phyloP scores from a whole-genome alignment of 768 basidiomycete species.

The Rhodotorula diobovata region DNA sequence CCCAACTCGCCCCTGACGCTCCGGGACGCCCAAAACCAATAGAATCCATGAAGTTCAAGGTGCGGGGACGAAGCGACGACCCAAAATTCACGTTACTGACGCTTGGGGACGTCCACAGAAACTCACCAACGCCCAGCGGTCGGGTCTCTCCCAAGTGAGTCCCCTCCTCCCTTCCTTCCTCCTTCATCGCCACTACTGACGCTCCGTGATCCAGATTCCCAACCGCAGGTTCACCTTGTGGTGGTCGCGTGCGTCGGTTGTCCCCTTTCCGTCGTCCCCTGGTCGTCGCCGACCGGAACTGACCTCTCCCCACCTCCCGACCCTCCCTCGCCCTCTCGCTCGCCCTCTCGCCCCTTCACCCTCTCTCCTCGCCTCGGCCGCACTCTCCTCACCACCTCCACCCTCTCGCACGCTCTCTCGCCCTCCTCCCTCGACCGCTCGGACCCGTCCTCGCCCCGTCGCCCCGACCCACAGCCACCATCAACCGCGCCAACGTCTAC shows the following conservation, averaged over 20 bases:
- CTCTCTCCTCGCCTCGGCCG: no score
- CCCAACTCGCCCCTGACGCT: not conserved
- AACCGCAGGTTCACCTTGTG: conserved; percentile 97
- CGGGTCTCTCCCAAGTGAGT: conserved; percentile 93
- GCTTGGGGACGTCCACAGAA: conserved; percentile 52
- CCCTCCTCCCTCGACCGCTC: no score
- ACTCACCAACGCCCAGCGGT: conserved; percentile 95
- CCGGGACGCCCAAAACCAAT: not conserved
- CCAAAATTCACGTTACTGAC: conserved; percentile 31
- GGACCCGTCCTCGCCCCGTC: no score
- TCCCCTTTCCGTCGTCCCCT: not conserved
- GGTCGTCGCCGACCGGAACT: no score
- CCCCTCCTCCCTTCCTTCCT: no score
- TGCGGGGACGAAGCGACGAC: no score
- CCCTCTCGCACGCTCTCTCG: no score
- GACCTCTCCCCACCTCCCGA: not conserved
- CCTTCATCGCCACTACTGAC: no score
- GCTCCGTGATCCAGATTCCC: no score
- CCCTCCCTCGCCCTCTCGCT: no score
- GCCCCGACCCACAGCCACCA: conserved; percentile 57
- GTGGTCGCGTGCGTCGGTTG: conserved; percentile 46
- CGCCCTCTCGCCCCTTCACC: no score
- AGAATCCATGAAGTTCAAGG: conserved; percentile 52
- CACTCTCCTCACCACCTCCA: no score
- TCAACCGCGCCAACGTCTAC: conserved; percentile 98